These are phyloP conservation scores for Pseudognaphalium luteoalbum DNA, from an alignment of 129 eudicot species.

Conservation along the genomic window DNA sequence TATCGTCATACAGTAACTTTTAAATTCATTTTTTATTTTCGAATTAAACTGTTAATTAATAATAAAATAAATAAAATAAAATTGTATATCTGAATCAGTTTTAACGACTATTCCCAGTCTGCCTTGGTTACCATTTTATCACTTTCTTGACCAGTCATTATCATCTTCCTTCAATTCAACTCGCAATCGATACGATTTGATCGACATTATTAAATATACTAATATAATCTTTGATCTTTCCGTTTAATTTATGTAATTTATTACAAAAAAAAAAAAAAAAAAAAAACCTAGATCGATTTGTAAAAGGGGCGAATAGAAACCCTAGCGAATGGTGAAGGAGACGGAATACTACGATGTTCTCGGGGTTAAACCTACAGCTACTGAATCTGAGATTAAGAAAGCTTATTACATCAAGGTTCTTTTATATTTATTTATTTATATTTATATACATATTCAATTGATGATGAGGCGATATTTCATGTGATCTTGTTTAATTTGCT, in stretches of 20 bases:
- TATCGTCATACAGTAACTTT: no score
- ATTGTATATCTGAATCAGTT: not conserved
- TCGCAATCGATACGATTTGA: constrained; percentile 11
- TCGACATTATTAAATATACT: constrained; percentile 9
- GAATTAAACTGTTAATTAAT: no score
- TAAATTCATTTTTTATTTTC: no score
- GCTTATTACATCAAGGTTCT: constrained; percentile 91
- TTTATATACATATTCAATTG: not conserved
- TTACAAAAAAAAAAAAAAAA: no score
- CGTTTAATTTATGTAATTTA: not conserved
- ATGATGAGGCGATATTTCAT: not conserved
- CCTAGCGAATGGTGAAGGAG: constrained; percentile 76
- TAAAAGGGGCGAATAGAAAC: not conserved
- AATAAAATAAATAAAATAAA: no score
- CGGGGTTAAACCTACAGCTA: constrained; percentile 89
- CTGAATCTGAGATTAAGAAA: constrained; percentile 88
- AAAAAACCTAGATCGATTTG: constrained; percentile 22
- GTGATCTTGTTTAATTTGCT: constrained; percentile 13
- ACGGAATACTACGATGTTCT: constrained; percentile 87
- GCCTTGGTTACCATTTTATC: constrained; percentile 9
- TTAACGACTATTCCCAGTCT: constrained; percentile 23
- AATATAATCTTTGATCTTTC: constrained; percentile 2
- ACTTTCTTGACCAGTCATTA: constrained; percentile 29
- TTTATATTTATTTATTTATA: not conserved
- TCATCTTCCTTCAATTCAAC: constrained; percentile 16